Evolutionary conservation across 495 filamentous ascomycete genomes (phyloP).

Genomic region (Penicillium nucicola): DNA sequence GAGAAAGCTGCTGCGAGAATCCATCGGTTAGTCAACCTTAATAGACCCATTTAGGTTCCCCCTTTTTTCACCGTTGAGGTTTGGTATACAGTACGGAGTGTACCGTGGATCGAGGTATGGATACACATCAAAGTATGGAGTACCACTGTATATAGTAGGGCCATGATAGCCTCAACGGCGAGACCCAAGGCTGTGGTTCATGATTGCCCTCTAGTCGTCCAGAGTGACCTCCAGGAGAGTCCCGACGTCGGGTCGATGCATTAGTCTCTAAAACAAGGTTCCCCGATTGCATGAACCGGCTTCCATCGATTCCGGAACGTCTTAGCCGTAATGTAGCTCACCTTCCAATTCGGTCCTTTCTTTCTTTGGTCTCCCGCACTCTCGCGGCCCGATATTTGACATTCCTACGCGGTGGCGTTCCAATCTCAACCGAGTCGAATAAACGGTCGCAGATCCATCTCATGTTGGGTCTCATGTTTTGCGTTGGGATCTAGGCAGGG

Average conservation of each 20-base stretch:
- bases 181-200: constrained; percentile 15
- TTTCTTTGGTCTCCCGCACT: not conserved
- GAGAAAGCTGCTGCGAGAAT: constrained; percentile 7
- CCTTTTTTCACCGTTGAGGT: constrained; percentile 15
- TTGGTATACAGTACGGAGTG: not conserved
- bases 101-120: not conserved
- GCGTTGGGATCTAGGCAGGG: constrained; percentile 1
- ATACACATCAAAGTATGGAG: too few relatives aligned
- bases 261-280: constrained; percentile 28
- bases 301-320: constrained; percentile 8
- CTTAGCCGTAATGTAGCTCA: not conserved
- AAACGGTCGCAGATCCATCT: constrained; percentile 2
- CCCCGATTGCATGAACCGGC: constrained; percentile 29
- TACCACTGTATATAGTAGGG: too few relatives aligned
- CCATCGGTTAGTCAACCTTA: constrained; percentile 9
- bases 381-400: not conserved
- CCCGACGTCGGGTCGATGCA: constrained; percentile 34
- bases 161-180: constrained; percentile 5
- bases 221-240: constrained; percentile 14
- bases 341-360: not conserved
- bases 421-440: not conserved
- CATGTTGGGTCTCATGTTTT: not conserved
- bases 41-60: not conserved
- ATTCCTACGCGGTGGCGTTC: not conserved
- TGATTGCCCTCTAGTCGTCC: not conserved